phyloP scores from a whole-genome alignment of 2,329 filamentous ascomycete species.

The Penicillium psychrosexuale region DNA sequence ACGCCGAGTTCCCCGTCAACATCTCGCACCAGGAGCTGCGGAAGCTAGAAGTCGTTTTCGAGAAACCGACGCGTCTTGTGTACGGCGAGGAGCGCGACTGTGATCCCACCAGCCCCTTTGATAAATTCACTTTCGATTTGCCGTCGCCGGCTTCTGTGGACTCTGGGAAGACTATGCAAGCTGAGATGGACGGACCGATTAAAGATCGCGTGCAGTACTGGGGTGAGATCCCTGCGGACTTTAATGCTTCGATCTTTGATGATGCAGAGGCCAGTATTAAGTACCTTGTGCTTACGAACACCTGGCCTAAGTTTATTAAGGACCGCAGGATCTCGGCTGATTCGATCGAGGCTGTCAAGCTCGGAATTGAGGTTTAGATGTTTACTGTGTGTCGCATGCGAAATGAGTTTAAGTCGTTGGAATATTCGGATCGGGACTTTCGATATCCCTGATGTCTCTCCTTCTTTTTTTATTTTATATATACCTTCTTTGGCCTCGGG shows the following conservation, averaged over 20 bases:
- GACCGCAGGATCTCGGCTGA: constrained; percentile 18
- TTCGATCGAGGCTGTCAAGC: constrained; percentile 14
- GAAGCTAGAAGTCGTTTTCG: constrained; percentile 57
- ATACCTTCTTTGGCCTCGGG: background rate
- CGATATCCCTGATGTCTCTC: background rate
- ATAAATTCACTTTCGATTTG: constrained; percentile 23
- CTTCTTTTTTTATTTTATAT: background rate
- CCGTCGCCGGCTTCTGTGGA: constrained; percentile 22
- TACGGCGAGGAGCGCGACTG: constrained; percentile 44
- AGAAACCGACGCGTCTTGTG: constrained; percentile 45
- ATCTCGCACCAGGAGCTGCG: constrained; percentile 57
- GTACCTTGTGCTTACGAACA: constrained; percentile 66
- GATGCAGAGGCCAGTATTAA: constrained; percentile 60
- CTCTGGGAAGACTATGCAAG: constrained; percentile 23
- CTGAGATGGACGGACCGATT: constrained; percentile 14
- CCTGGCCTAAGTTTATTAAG: constrained; percentile 53
- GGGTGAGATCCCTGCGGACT: constrained; percentile 44
- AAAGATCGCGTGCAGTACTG: constrained; percentile 32
- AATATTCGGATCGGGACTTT: background rate
- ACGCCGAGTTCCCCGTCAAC: constrained; percentile 66
- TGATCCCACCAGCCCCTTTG: constrained; percentile 42
- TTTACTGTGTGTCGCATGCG: constrained; percentile 1
- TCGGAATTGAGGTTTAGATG: constrained; percentile 4
- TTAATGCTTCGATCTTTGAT: constrained; percentile 57
- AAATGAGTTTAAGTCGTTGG: constrained; percentile 8